Percentiles rank a stretch among this genome's conserved stretches.
Evolutionary conservation across 495 filamentous ascomycete genomes (phyloP).

Genomic region (Neurospora terricola): DNA sequence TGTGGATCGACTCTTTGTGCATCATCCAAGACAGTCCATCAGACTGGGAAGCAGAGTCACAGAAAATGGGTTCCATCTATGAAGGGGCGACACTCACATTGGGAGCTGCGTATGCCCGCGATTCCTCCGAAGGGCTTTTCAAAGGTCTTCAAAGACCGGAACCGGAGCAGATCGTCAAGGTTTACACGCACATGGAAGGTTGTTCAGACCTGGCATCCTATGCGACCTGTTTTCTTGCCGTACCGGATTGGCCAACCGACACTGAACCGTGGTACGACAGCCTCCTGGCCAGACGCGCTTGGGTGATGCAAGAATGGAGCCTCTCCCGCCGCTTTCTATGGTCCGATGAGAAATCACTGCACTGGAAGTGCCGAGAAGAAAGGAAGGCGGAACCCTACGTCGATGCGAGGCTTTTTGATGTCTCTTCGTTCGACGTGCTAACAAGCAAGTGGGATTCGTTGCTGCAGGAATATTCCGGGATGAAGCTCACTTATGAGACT

Average conservation of each 20-base stretch:
- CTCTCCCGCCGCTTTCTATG: background rate
- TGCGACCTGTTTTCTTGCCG: background rate
- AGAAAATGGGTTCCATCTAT: background rate
- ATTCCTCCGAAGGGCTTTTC: background rate
- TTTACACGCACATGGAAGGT: background rate
- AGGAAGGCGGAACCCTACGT: background rate
- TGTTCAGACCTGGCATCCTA: background rate
- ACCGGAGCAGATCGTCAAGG: background rate
- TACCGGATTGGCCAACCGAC: background rate
- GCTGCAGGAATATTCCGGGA: fast-evolving
- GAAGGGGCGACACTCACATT: background rate
- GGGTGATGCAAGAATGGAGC: background rate
- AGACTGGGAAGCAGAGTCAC: background rate
- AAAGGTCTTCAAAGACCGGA: background rate
- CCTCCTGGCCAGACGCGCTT: background rate
- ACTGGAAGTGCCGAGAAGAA: background rate
- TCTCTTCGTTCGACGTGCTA: background rate
- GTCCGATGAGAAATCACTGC: background rate
- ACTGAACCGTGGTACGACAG: background rate
- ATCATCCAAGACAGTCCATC: background rate
- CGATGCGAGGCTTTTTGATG: background rate
- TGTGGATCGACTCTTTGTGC: background rate
- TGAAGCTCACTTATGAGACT: background rate
- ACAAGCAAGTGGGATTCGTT: background rate
- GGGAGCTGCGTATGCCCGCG: background rate